Percentiles rank a stretch among this genome's conserved stretches.
These are phyloP conservation scores for Nemania bipapillata DNA, from an alignment of 2,329 filamentous ascomycete genomes.

Conservation along the genomic window DNA sequence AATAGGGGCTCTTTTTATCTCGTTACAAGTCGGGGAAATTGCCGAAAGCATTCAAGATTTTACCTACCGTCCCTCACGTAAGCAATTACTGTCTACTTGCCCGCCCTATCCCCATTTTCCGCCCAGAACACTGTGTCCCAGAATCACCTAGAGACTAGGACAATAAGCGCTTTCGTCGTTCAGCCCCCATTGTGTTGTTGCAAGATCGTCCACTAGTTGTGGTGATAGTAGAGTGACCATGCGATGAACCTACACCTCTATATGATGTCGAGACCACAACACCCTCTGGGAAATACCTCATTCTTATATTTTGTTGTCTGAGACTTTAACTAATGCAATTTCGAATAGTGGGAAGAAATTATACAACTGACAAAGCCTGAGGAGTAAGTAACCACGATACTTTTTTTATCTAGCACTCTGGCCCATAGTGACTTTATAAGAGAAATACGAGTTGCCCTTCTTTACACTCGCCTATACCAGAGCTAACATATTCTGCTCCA, in stretches of 20 bases:
- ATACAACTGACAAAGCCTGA: slow-evolving; percentile 86
- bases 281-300: neutral
- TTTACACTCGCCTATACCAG: neutral
- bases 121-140: neutral
- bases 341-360: slow-evolving; percentile 78
- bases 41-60: slow-evolving; percentile 96
- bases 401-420: neutral
- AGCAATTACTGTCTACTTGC: neutral
- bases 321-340: slow-evolving; percentile 24
- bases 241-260: no score
- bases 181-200: neutral
- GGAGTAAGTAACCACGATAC: slow-evolving; percentile 30
- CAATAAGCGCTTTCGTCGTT: no score
- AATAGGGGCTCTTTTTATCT: slow-evolving; percentile 72
- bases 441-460: neutral
- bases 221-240: neutral
- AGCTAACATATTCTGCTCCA: slow-evolving; percentile 19
- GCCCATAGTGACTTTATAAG: neutral
- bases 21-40: slow-evolving; percentile 96
- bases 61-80: slow-evolving; percentile 83
- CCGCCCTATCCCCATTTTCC: neutral
- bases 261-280: no score
- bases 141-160: neutral
- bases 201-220: neutral
- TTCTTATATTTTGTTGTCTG: neutral